Evolutionary conservation across 2,329 filamentous ascomycete genomes (phyloP).

Genomic region (Thelonectria discophora): DNA sequence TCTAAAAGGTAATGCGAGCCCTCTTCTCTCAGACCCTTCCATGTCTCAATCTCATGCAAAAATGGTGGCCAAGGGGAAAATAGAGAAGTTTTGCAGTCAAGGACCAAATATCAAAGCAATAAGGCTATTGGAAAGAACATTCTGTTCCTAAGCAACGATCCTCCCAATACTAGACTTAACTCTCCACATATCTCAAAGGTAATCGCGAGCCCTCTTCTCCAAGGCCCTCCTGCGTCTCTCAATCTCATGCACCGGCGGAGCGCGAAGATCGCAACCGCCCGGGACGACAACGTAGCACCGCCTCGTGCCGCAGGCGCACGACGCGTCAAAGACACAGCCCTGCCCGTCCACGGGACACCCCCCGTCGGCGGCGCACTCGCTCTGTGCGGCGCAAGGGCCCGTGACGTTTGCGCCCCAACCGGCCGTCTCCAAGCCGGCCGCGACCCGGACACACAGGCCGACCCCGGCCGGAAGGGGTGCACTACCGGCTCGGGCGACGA

Average conservation of each 20-base stretch:
- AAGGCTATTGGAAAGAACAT: no score
- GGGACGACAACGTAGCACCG: conserved; percentile 30
- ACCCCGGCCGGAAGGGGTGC: background rate
- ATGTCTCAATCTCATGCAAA: conserved; percentile 11
- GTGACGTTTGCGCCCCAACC: conserved; percentile 19
- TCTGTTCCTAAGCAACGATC: no score
- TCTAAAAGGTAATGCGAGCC: background rate
- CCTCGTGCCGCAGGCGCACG: conserved; percentile 31
- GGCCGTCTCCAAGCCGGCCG: conserved; percentile 5
- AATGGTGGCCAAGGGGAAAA: no score
- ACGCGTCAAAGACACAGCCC: conserved; percentile 31
- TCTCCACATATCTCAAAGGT: background rate
- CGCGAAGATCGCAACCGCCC: conserved; percentile 21
- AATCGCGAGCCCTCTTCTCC: conserved; percentile 7
- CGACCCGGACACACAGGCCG: conserved; percentile 30
- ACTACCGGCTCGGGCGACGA: background rate
- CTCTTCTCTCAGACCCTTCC: conserved; percentile 4
- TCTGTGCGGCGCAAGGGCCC: conserved; percentile 28
- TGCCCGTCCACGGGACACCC: conserved; percentile 19
- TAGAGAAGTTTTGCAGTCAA: no score
- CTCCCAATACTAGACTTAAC: background rate
- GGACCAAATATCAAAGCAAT: no score
- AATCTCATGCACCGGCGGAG: conserved; percentile 16
- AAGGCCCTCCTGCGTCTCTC: conserved; percentile 5
- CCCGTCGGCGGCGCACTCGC: conserved; percentile 27